These are phyloP conservation scores for Marasmius sp. DNA, from an alignment of 1,284 basidiomycete species.

Conservation along the genomic window DNA sequence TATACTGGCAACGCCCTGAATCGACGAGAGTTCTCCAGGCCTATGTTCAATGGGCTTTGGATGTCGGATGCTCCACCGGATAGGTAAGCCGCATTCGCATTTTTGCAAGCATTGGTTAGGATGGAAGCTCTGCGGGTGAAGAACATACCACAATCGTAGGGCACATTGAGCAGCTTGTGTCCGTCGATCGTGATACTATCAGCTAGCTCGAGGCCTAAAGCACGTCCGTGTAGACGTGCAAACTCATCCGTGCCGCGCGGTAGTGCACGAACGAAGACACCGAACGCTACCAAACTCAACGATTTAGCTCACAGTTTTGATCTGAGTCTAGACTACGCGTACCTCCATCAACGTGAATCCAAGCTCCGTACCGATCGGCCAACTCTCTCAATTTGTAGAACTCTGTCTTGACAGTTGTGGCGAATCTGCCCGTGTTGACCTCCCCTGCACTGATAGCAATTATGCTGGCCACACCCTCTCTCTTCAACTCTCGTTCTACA, in stretches of 20 bases:
- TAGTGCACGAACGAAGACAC: conserved; percentile 11
- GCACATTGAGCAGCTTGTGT: conserved; percentile 3
- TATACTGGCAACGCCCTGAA: conserved; percentile 17
- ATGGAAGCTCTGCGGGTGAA: conserved; percentile 2
- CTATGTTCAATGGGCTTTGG: conserved; percentile 15
- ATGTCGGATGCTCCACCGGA: conserved; percentile 2
- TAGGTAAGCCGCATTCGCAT: conserved; percentile 13
- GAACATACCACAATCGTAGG: conserved; percentile 7
- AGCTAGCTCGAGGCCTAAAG: conserved; percentile 1
- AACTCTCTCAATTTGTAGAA: conserved; percentile 10
- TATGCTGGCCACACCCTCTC: conserved; percentile 2
- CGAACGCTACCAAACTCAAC: conserved; percentile 10
- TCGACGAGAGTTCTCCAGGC: conserved; percentile 16
- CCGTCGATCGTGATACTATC: conserved; percentile 1
- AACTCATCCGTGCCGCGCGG: not conserved
- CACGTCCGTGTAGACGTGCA: not conserved
- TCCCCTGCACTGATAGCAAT: conserved; percentile 16
- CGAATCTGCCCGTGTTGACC: conserved; percentile 16
- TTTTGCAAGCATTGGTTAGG: conserved; percentile 6
- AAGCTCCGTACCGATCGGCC: conserved; percentile 14
- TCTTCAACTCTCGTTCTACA: conserved; percentile 3
- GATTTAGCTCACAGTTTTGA: not conserved
- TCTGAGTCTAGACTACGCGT: not conserved
- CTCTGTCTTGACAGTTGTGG: conserved; percentile 5
- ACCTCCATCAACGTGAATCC: conserved; percentile 18